Evolutionary conservation across 805 yeast genomes (phyloP).

Genomic region (Barnettozyma populi): DNA sequence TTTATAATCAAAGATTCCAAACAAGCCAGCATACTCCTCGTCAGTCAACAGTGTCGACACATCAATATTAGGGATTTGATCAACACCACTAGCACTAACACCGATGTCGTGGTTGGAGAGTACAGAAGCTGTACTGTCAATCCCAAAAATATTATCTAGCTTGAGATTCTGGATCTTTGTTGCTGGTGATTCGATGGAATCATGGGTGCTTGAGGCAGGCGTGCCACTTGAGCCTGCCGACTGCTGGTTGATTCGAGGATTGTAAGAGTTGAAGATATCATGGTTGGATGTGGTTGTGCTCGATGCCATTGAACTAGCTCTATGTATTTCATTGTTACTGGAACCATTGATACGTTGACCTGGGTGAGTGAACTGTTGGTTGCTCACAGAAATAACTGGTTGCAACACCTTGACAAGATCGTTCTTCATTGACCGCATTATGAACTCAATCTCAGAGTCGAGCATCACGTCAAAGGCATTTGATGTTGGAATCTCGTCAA

Average conservation of each 20-base stretch:
- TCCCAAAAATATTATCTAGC: slow-evolving; percentile 7
- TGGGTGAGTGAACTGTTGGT: neutral
- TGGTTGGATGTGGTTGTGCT: neutral
- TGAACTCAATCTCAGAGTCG: slow-evolving; percentile 13
- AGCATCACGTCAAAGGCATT: slow-evolving; percentile 12
- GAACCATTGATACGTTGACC: neutral
- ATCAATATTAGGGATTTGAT: neutral
- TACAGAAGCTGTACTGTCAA: neutral
- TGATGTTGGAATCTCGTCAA: slow-evolving; percentile 17
- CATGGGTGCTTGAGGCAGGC: neutral
- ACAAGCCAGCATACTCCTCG: slow-evolving; percentile 23
- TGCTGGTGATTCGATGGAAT: neutral
- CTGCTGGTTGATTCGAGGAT: neutral
- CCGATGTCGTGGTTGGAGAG: neutral
- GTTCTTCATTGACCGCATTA: slow-evolving; percentile 7
- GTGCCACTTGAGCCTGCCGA: neutral
- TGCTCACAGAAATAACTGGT: slow-evolving; percentile 7
- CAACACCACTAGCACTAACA: neutral
- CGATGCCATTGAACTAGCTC: neutral
- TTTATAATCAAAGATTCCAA: slow-evolving; percentile 22
- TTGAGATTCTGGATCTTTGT: neutral
- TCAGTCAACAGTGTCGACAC: slow-evolving; percentile 9
- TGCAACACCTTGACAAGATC: slow-evolving; percentile 16
- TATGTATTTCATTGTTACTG: neutral
- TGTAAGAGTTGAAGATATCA: slow-evolving; percentile 1